These are phyloP conservation scores for Pulveroboletus sp. DNA, from an alignment of 768 basidiomycete genomes.

Conservation along the genomic window DNA sequence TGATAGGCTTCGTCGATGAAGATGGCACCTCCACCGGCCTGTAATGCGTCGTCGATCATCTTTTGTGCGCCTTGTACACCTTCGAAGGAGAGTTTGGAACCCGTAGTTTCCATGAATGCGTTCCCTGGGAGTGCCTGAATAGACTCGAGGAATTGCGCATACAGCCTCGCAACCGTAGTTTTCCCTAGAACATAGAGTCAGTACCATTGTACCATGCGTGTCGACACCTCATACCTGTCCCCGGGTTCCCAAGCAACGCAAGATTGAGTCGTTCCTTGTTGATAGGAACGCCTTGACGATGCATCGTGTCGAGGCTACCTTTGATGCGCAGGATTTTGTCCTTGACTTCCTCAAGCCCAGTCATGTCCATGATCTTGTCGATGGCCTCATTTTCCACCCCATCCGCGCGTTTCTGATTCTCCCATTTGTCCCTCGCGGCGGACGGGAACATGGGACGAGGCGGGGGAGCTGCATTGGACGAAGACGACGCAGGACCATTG, in stretches of 20 bases:
- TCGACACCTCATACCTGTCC: slow-evolving; percentile 51
- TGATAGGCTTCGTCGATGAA: slow-evolving; percentile 80
- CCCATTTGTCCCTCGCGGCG: slow-evolving; percentile 49
- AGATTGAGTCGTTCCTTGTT: slow-evolving; percentile 60
- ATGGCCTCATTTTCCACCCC: slow-evolving; percentile 53
- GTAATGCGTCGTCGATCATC: slow-evolving; percentile 46
- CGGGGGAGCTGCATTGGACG: slow-evolving; percentile 2
- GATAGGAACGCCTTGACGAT: slow-evolving; percentile 52
- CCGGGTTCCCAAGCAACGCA: slow-evolving; percentile 67
- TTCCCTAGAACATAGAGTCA: slow-evolving; percentile 44
- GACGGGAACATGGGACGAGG: slow-evolving; percentile 28
- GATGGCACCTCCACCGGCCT: slow-evolving; percentile 60
- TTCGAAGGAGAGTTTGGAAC: slow-evolving; percentile 56
- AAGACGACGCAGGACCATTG: slow-evolving; percentile 1
- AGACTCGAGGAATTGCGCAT: slow-evolving; percentile 61
- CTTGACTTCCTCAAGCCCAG: slow-evolving; percentile 67
- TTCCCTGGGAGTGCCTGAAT: slow-evolving; percentile 52
- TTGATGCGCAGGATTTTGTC: slow-evolving; percentile 55
- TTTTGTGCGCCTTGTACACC: slow-evolving; percentile 55
- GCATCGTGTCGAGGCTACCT: slow-evolving; percentile 51
- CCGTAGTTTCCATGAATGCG: slow-evolving; percentile 61
- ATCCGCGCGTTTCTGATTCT: slow-evolving; percentile 52
- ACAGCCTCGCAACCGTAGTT: slow-evolving; percentile 67
- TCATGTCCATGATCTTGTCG: slow-evolving; percentile 68
- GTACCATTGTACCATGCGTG: background rate